Evolutionary conservation across 2,329 filamentous ascomycete genomes (phyloP).

Genomic region (Colletotrichum gigasporum): DNA sequence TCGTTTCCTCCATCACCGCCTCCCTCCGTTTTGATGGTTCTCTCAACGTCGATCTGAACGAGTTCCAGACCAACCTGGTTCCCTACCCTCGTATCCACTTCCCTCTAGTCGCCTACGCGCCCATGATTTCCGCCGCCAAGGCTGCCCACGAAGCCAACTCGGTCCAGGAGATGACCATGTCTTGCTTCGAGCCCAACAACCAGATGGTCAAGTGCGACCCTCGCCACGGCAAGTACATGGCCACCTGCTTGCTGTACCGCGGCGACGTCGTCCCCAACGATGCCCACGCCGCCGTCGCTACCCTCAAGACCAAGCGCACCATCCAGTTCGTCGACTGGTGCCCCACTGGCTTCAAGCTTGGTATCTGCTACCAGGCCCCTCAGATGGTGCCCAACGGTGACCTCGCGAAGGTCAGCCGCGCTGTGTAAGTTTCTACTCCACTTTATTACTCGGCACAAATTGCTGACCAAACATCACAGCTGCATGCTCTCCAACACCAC

Average conservation of each 20-base stretch:
- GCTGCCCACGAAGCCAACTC: conserved; percentile 98
- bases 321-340: conserved; percentile 99
- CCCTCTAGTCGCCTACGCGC: conserved; percentile 95
- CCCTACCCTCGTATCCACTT: conserved; percentile 99
- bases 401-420: conserved; percentile 96
- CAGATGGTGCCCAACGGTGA: conserved; percentile 97
- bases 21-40: conserved; percentile 98
- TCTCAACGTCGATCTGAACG: conserved; percentile 98
- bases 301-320: conserved; percentile 98
- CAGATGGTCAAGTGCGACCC: conserved; percentile 99
- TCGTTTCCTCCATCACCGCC: conserved; percentile 97
- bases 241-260: conserved; percentile 96
- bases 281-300: conserved; percentile 89
- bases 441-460: not conserved
- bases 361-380: conserved; percentile 99
- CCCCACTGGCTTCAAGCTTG: conserved; percentile 99
- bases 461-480: conserved; percentile 49
- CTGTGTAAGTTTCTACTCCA: conserved; percentile 77
- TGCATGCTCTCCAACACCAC: conserved; percentile 99
- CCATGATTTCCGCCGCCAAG: conserved; percentile 94
- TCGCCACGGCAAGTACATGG: conserved; percentile 99
- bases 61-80: conserved; percentile 99
- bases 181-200: conserved; percentile 99
- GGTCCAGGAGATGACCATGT: conserved; percentile 97
- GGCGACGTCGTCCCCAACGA: conserved; percentile 98